Evolutionary conservation across 148 eudicot species (phyloP), one percentile per base, ranked within the genome.

Genomic region (Cornus kousa): DNA sequence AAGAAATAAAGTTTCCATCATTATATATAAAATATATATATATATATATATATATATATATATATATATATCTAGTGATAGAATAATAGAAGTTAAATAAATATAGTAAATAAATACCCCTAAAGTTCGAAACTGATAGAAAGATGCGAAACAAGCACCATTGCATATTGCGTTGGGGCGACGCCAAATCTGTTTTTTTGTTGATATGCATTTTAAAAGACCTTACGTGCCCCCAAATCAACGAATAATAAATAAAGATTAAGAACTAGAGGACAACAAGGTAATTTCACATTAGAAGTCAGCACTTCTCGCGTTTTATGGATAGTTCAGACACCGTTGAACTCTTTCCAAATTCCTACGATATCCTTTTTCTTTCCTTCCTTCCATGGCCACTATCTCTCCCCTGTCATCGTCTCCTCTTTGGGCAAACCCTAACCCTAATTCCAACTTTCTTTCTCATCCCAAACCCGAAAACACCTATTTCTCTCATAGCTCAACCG

Each of bases 301-400:
- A 43, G 5, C 62, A 57, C 2, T 57, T 16, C 62, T 57, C 13
- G 57, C 57, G 11, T 50, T 3, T 5, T 3, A 9, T 13, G 11
- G 13, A 9, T 9, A 50, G 16, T 9, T 50, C 62, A 57, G 5
- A 19, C 62, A 13, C 62, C 62, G 20, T 19, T 19, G 0, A 57
- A 57, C 17, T 19, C 62, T 57, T 57, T 19, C 20, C 17, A 57
- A 57, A 57, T 57, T 57, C 62, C 62, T 2, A 43, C 48, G 5
- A 57, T 57, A 57, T 3, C 17, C 17, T 57, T 19, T 5, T 16
- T 57, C 40, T 5, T 16, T 57, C 40, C 14, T 20, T 22, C 39
- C 28, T 60, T 37, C 80, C 67, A 85, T 85, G 87, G 87, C 83
- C 72, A 82, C 87, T 33, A 74, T 82, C 67, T 80, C 87, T 64